These are phyloP conservation scores for Exophiala bonariae DNA, from an alignment of 2,329 filamentous ascomycete genomes.

Conservation along the genomic window DNA sequence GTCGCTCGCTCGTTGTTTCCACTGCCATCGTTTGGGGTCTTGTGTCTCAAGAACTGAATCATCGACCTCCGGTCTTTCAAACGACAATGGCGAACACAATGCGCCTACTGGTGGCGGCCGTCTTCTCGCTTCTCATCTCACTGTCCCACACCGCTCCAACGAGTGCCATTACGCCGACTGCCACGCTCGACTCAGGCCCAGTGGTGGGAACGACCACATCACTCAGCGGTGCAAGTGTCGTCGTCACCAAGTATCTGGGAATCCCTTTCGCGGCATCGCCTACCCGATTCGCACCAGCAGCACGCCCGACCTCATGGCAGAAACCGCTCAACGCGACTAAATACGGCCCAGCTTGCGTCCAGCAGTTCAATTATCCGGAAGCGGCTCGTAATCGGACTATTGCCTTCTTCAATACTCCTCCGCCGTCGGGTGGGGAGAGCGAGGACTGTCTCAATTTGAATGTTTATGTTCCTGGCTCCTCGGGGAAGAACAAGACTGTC, in stretches of 20 bases:
- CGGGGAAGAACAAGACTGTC: slow-evolving; percentile 30
- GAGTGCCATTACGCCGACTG: not conserved
- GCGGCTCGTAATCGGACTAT: slow-evolving; percentile 13
- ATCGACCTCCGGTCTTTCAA: no score
- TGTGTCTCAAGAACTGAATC: no score
- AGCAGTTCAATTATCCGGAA: slow-evolving; percentile 25
- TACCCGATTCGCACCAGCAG: slow-evolving; percentile 28
- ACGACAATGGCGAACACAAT: no score
- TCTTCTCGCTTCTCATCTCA: no score
- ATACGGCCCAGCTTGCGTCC: slow-evolving; percentile 30
- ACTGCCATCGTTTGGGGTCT: no score
- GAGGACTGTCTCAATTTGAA: slow-evolving; percentile 45
- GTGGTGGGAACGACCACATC: slow-evolving; percentile 16
- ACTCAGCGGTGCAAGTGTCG: slow-evolving; percentile 20
- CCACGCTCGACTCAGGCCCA: not conserved
- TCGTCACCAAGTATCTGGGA: slow-evolving; percentile 32
- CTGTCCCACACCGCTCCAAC: not conserved
- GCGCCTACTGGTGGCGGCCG: no score
- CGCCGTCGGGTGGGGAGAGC: slow-evolving; percentile 26
- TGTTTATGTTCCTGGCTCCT: slow-evolving; percentile 38
- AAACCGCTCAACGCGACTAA: slow-evolving; percentile 24
- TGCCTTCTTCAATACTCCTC: slow-evolving; percentile 25
- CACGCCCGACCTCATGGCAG: slow-evolving; percentile 19
- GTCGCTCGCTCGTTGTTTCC: no score
- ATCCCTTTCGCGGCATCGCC: slow-evolving; percentile 31